Evolutionary conservation across 2,329 filamentous ascomycete species (phyloP).

Genomic region (Colletotrichum sp.): DNA sequence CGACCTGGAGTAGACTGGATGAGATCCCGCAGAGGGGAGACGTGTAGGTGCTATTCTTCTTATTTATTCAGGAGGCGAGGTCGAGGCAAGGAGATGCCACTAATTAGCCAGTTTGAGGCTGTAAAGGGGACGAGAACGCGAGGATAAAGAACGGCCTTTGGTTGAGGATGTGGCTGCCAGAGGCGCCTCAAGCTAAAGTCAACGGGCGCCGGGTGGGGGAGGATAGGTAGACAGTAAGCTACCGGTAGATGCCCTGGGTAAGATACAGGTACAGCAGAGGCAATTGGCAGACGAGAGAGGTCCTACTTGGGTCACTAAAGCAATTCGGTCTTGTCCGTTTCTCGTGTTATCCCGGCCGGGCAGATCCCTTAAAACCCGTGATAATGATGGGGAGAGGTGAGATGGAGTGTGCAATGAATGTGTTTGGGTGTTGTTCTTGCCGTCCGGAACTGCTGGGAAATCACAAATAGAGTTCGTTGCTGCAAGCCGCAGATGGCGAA

Average conservation of each 20-base stretch:
- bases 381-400: neutral
- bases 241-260: neutral
- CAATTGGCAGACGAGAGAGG: neutral
- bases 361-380: neutral
- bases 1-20: neutral
- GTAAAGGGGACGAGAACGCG: neutral
- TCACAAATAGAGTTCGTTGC: neutral
- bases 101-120: neutral
- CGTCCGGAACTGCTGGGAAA: neutral
- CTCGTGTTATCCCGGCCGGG: neutral
- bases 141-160: neutral
- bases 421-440: neutral
- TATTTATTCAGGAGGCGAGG: neutral
- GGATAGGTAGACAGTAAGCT: neutral
- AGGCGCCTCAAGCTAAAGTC: neutral
- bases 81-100: neutral
- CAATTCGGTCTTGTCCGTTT: neutral
- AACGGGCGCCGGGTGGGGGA: neutral
- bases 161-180: neutral
- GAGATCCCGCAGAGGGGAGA: neutral
- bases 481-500: constrained; percentile 6
- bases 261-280: neutral
- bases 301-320: neutral
- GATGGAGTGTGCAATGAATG: neutral
- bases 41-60: neutral